A percentile compares a stretch with the other conserved stretches of the same genome.
Evolutionary conservation across 2,329 filamentous ascomycete genomes (phyloP).

Genomic region (Sporothrix schenckii): DNA sequence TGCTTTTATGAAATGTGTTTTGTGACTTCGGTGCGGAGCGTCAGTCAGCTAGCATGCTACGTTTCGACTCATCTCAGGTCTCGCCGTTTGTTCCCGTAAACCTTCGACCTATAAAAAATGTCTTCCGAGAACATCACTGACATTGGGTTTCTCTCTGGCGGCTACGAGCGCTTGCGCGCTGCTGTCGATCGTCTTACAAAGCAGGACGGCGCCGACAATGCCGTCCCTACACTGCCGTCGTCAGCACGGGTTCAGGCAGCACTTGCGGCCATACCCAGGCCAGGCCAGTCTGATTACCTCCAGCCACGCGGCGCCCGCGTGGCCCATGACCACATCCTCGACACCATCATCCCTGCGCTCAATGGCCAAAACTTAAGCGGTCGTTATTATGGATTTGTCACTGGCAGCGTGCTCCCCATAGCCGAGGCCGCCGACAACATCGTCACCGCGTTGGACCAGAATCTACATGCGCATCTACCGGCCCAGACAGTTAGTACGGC

Average conservation of each 20-base stretch:
- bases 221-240: slow-evolving; percentile 53
- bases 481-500: slow-evolving; percentile 73
- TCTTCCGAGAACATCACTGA: not conserved
- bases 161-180: slow-evolving; percentile 36
- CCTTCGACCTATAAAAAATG: not conserved
- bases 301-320: slow-evolving; percentile 40
- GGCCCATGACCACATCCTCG: slow-evolving; percentile 50
- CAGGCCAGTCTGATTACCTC: slow-evolving; percentile 42
- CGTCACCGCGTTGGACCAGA: slow-evolving; percentile 81
- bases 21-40: no score
- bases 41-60: not conserved
- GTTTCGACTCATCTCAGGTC: not conserved
- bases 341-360: slow-evolving; percentile 60
- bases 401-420: slow-evolving; percentile 76
- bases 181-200: slow-evolving; percentile 31
- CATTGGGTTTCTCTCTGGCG: slow-evolving; percentile 35
- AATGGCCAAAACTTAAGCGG: slow-evolving; percentile 66
- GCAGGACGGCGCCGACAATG: not conserved
- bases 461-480: slow-evolving; percentile 79
- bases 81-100: not conserved
- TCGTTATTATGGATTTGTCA: slow-evolving; percentile 88
- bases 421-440: slow-evolving; percentile 82
- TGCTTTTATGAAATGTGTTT: no score
- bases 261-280: slow-evolving; percentile 47
- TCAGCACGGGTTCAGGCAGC: slow-evolving; percentile 43